Evolutionary conservation across 768 basidiomycete genomes (phyloP), one percentile per base, ranked within the genome.

Genomic region (Leccinum fibrillosum): DNA sequence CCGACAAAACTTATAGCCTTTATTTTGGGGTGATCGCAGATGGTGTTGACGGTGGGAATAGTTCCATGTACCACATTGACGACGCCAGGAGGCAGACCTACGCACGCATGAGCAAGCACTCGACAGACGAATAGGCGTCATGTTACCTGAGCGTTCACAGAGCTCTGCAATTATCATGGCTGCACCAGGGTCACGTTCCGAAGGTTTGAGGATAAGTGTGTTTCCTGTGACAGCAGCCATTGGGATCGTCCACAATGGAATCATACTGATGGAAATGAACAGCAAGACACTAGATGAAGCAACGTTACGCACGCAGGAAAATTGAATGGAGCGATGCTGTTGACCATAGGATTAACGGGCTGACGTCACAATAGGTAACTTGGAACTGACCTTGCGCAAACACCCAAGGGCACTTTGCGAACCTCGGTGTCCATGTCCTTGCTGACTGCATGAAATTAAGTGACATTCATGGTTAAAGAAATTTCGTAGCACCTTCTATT

Each of bases 161-260:
- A 98, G 81, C 74, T 99, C 96, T 32, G 94, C 94, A 60, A 99
- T 94, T 55, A 99, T 96, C 89, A 97, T 94, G 6, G 94, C 89
- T 13, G 97, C 96, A 50, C 96, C 96, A 13, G 96, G 96, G 70
- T 97, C 95, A 25, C 96, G 86, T 71, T 99, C 96, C 2, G 92
- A 94, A 19, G 96, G 96, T 68, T 99, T 99, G 60, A 99, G 78
- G 59, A 99, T 82, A 44, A 99, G 81, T 0, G 96, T 94, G 67
- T 99, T 99, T 32, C 96, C 96, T 0, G 92, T 94, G 10, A 87
- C 87, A 23, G 85, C 78, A 17, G 94, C 90, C 83, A 94, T 86
- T 47, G 89, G 89, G 63, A 98, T 94, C 0, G 93, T 88, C 96
- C 96, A 98, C 7, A 98, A 79, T 0, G 95, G 96, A 66, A 98